These are phyloP conservation scores for Salix viminalis DNA, from an alignment of 345 rosid species.

Conservation along the genomic window DNA sequence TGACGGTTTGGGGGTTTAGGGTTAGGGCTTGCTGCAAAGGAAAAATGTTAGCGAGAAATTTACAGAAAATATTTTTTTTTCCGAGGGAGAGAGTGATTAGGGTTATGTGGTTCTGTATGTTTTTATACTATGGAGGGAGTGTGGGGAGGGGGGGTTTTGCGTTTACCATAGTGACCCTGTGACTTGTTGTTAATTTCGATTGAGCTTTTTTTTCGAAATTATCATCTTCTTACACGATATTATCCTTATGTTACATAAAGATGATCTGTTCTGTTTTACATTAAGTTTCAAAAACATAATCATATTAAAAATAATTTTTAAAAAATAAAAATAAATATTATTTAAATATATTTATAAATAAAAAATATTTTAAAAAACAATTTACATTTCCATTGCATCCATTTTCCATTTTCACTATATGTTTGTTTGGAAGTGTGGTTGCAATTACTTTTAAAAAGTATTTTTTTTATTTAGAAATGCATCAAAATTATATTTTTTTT, in stretches of 20 bases:
- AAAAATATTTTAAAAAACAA: no score
- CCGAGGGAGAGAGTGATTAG: neutral
- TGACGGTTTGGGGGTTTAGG: slow-evolving; percentile 5
- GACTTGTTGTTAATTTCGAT: slow-evolving; percentile 1
- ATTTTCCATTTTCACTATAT: no score
- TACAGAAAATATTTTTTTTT: neutral
- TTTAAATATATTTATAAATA: no score
- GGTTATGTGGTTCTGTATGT: neutral
- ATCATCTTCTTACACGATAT: neutral
- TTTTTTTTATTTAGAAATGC: no score
- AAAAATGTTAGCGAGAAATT: slow-evolving; percentile 30
- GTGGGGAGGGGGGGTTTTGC: neutral
- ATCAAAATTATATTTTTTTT: no score
- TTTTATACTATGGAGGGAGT: neutral
- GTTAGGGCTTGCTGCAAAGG: slow-evolving; percentile 54
- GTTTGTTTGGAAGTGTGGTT: rapidly evolving
- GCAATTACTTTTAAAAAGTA: no score
- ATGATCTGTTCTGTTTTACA: no score
- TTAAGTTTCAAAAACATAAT: no score
- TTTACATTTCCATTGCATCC: no score
- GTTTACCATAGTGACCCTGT: slow-evolving; percentile 21
- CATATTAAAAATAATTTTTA: no score
- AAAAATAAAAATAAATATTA: no score
- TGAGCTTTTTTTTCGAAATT: neutral
- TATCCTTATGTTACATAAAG: no score